Evolutionary conservation across 1,284 basidiomycete genomes (phyloP).

Genomic region (Pseudozyma sp.): DNA sequence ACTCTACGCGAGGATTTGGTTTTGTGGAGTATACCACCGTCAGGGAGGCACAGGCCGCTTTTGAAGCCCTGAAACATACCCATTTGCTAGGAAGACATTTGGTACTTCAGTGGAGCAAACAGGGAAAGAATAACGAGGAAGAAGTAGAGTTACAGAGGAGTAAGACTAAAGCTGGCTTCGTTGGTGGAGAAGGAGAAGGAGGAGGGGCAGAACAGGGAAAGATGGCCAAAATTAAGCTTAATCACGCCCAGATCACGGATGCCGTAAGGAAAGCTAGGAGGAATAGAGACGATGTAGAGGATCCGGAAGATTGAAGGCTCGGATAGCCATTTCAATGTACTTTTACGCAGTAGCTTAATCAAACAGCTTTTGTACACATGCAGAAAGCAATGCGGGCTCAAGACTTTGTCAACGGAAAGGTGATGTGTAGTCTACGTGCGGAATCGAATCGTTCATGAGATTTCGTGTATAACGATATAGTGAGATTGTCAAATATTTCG

Average conservation of each 20-base stretch:
- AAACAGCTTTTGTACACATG: too few relatives aligned
- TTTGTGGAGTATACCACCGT: constrained; percentile 79
- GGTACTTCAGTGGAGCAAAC: constrained; percentile 88
- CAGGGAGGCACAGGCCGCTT: constrained; percentile 61
- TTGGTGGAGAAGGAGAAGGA: background rate
- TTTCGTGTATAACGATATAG: too few relatives aligned
- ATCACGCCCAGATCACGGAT: constrained; percentile 43
- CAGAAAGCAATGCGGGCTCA: too few relatives aligned
- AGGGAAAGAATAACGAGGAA: constrained; percentile 45
- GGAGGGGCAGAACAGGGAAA: constrained; percentile 7
- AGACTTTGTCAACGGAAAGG: too few relatives aligned
- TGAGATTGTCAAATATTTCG: too few relatives aligned
- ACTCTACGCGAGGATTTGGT: constrained; percentile 81
- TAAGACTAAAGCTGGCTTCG: constrained; percentile 42
- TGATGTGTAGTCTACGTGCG: too few relatives aligned
- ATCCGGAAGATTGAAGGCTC: constrained; percentile 18
- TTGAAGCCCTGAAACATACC: constrained; percentile 79
- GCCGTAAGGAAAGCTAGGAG: constrained; percentile 36
- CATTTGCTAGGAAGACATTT: constrained; percentile 95
- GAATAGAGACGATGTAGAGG: constrained; percentile 32
- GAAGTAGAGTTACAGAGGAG: constrained; percentile 51
- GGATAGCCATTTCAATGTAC: too few relatives aligned
- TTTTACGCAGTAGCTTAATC: too few relatives aligned
- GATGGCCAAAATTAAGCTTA: constrained; percentile 50
- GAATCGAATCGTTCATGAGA: too few relatives aligned